phyloP scores from a whole-genome alignment of 108 stramenopile genomes.

The Parietichytrium sp. region DNA sequence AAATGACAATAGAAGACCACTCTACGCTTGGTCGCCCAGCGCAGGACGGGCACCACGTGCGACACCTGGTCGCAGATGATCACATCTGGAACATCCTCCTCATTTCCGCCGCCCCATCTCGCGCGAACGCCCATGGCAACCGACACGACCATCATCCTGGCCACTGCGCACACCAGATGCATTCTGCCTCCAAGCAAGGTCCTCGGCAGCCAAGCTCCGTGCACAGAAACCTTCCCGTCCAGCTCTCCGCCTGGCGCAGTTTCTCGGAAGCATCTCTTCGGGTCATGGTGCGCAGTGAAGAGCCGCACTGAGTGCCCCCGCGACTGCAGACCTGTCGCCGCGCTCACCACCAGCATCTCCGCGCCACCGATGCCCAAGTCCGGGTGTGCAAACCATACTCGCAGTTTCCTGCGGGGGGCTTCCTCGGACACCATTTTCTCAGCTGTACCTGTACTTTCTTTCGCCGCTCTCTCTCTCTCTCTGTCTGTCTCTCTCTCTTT shows the following conservation, averaged over 20 bases:
- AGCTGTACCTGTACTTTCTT: too few relatives aligned
- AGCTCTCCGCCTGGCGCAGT: slow-evolving; percentile 68
- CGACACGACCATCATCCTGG: slow-evolving; percentile 49
- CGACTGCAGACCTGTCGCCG: slow-evolving; percentile 47
- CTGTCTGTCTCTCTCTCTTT: too few relatives aligned
- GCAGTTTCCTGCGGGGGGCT: too few relatives aligned
- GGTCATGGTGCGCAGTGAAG: slow-evolving; percentile 89
- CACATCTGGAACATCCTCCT: slow-evolving; percentile 53
- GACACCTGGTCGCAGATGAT: slow-evolving; percentile 68
- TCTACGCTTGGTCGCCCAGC: slow-evolving; percentile 43
- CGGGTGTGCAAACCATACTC: slow-evolving; percentile 56
- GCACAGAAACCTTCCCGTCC: slow-evolving; percentile 51
- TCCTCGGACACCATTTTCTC: too few relatives aligned
- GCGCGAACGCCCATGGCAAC: background rate
- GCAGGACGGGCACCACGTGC: slow-evolving; percentile 48
- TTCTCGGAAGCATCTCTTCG: slow-evolving; percentile 82
- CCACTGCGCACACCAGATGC: slow-evolving; percentile 57
- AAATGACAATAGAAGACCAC: slow-evolving; percentile 98
- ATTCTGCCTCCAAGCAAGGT: slow-evolving; percentile 64
- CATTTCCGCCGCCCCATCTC: too few relatives aligned
- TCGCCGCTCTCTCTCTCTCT: too few relatives aligned
- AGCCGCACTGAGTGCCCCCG: slow-evolving; percentile 60
- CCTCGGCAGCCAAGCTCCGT: slow-evolving; percentile 86
- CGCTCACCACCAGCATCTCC: slow-evolving; percentile 65
- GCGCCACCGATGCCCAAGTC: slow-evolving; percentile 63